These are phyloP conservation scores for Cucumis cinereus DNA, from an alignment of 306 rosid genomes.

Conservation along the genomic window DNA sequence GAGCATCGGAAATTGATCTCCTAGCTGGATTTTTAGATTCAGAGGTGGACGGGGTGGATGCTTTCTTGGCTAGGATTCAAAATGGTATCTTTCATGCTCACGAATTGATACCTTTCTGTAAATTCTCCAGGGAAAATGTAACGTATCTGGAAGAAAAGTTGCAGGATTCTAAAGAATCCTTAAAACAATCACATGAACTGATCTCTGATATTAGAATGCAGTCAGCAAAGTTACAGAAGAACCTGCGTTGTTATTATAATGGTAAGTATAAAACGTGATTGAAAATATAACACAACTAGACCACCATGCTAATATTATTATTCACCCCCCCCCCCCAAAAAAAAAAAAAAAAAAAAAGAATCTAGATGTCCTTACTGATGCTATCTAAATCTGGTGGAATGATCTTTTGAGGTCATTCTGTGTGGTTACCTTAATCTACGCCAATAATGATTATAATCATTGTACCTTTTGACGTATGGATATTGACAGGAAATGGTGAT, in stretches of 20 bases:
- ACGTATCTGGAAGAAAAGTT: slow-evolving; percentile 35
- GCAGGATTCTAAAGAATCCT: slow-evolving; percentile 30
- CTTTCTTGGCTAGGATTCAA: slow-evolving; percentile 37
- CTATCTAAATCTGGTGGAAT: neutral
- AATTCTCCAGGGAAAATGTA: slow-evolving; percentile 24
- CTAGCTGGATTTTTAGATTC: slow-evolving; percentile 60
- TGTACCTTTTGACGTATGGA: neutral
- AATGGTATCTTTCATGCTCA: slow-evolving; percentile 28
- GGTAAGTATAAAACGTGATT: slow-evolving; percentile 26
- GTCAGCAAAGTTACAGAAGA: slow-evolving; percentile 37
- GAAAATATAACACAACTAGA: neutral
- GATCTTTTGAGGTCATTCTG: neutral
- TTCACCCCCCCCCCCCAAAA: neutral
- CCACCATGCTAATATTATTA: neutral
- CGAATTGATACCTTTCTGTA: slow-evolving; percentile 25
- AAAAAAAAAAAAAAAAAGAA: too few species aligned
- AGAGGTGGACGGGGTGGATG: slow-evolving; percentile 50
- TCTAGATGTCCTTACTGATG: neutral
- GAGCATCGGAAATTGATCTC: slow-evolving; percentile 50
- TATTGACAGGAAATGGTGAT: slow-evolving; percentile 34
- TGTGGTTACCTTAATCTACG: neutral
- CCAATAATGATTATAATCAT: neutral
- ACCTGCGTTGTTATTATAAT: slow-evolving; percentile 25
- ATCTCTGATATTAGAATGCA: slow-evolving; percentile 53
- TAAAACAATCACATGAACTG: slow-evolving; percentile 55